Percentiles rank a stretch among this genome's conserved stretches.
Conservation (phyloP, 345 rosid species). For the Bruguiera sexangula region DNA sequence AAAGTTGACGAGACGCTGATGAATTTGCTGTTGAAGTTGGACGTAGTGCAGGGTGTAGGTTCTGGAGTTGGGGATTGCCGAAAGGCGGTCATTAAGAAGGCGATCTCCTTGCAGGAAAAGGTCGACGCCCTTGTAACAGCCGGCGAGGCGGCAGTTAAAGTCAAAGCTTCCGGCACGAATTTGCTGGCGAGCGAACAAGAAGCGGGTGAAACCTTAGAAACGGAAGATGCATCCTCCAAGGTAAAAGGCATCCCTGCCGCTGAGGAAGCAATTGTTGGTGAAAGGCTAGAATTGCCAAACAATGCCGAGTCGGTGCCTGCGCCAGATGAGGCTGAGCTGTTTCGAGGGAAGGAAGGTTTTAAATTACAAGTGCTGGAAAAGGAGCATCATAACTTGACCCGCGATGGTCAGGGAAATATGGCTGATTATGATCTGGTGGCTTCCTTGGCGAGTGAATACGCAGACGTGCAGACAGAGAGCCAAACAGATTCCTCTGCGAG, state of each 20-base stretch:
- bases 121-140: slow-evolving; percentile 36
- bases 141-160: background rate
- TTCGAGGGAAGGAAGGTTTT: background rate
- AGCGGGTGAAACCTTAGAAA: slow-evolving; percentile 6
- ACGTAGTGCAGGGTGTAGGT: slow-evolving; percentile 53
- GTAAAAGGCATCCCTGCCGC: background rate
- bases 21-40: slow-evolving; percentile 51
- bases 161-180: background rate
- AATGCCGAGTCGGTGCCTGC: background rate
- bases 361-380: too few species aligned
- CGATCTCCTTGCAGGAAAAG: slow-evolving; percentile 53
- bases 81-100: slow-evolving; percentile 46
- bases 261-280: background rate
- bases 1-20: slow-evolving; percentile 54
- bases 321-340: background rate
- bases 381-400: too few species aligned
- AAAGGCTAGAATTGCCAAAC: background rate
- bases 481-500: slow-evolving; percentile 22
- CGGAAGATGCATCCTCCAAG: background rate
- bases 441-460: background rate
- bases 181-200: background rate
- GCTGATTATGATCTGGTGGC: background rate
- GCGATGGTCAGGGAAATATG: background rate
- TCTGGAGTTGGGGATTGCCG: slow-evolving; percentile 53
- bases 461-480: slow-evolving; percentile 13